These are phyloP conservation scores for Setaria italica DNA, from an alignment of 202 grass and related monocot species.

Conservation along the genomic window DNA sequence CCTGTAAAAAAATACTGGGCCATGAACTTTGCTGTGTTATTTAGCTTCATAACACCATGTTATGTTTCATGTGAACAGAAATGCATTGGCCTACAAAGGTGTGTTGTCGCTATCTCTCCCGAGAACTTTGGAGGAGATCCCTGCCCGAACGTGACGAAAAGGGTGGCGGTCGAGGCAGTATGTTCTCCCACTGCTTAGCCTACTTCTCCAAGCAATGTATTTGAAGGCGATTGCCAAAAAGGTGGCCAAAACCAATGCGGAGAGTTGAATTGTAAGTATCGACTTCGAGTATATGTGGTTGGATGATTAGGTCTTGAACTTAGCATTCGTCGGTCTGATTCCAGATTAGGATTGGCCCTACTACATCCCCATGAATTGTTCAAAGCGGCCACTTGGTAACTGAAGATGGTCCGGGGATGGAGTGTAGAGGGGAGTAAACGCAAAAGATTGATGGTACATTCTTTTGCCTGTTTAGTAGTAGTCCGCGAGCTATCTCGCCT, in stretches of 20 bases:
- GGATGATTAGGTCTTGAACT: constrained; percentile 46
- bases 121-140: constrained; percentile 86
- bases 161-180: constrained; percentile 80
- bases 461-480: constrained; percentile 56
- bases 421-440: constrained; percentile 48
- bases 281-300: constrained; percentile 45
- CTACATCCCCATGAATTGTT: constrained; percentile 64
- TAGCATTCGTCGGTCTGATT: constrained; percentile 47
- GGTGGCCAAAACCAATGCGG: background rate
- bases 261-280: constrained; percentile 75
- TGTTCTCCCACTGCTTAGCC: constrained; percentile 57
- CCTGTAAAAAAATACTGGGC: background rate
- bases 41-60: background rate
- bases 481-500: constrained; percentile 35
- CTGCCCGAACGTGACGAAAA: constrained; percentile 76
- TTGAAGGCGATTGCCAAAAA: background rate
- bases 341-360: constrained; percentile 54
- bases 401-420: constrained; percentile 64
- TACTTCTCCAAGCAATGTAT: constrained; percentile 19
- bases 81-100: constrained; percentile 81
- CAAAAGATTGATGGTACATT: constrained; percentile 57
- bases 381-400: constrained; percentile 59
- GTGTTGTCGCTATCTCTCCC: constrained; percentile 68
- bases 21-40: background rate
- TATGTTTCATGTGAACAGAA: constrained; percentile 59